These are phyloP conservation scores for Pythium aristosporum DNA, from an alignment of 352 stramenopile species.

Conservation along the genomic window DNA sequence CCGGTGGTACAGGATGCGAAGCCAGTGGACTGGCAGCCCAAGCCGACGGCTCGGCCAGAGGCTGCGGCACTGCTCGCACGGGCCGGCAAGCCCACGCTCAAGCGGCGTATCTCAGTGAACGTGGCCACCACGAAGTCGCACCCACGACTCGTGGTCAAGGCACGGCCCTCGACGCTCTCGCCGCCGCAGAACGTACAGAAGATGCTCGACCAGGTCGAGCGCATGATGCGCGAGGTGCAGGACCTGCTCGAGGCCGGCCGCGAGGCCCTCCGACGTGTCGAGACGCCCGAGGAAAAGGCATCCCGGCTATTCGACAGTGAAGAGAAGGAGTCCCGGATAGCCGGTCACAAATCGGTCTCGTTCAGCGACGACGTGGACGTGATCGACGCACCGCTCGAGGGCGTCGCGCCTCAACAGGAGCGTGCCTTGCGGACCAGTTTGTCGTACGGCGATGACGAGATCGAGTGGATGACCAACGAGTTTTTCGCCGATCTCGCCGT, in stretches of 20 bases:
- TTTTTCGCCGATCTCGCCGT: slow-evolving; percentile 11
- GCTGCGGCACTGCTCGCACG: neutral
- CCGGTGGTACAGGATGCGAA: slow-evolving; percentile 13
- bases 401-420: slow-evolving; percentile 11
- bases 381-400: slow-evolving; percentile 6
- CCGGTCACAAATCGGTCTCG: slow-evolving; percentile 9
- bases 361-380: slow-evolving; percentile 17
- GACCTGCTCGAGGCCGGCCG: slow-evolving; percentile 23
- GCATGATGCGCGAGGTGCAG: slow-evolving; percentile 32
- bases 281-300: neutral
- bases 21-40: neutral
- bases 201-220: slow-evolving; percentile 34
- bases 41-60: slow-evolving; percentile 1
- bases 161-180: slow-evolving; percentile 21
- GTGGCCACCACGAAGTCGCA: slow-evolving; percentile 16
- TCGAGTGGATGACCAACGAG: slow-evolving; percentile 25
- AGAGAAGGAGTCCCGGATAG: neutral
- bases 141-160: slow-evolving; percentile 22
- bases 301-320: neutral
- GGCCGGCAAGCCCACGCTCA: neutral
- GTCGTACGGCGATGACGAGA: slow-evolving; percentile 18
- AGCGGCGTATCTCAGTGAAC: slow-evolving; percentile 16
- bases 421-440: slow-evolving; percentile 12
- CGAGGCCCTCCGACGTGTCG: slow-evolving; percentile 16
- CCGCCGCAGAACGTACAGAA: slow-evolving; percentile 22